Base-by-base conservation (phyloP, 2,329 filamentous ascomycete species). In the Fusarium chlamydosporum region DNA sequence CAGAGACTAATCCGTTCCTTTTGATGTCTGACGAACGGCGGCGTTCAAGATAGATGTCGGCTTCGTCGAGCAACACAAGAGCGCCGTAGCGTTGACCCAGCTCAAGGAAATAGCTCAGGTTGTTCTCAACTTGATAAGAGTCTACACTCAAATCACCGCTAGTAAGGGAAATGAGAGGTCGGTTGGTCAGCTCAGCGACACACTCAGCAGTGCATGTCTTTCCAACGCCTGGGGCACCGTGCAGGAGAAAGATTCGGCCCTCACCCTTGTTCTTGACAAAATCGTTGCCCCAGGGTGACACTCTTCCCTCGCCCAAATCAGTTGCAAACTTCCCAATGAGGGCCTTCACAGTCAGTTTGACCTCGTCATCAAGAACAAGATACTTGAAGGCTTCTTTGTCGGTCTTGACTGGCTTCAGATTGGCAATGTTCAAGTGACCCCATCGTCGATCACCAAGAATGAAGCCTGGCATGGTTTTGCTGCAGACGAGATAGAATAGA, bases 191-290 rank as follows among this genome's bases (percentile, higher is more conserved):
- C 74, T 87, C 84, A 7, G 85, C 84, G 4, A 86, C 80, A 40
- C 84, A 84, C 74, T 88, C 85, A 13, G 84, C 85, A 3, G 85
- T 88, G 72, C 84, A 84, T 0, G 85, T 88, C 76, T 88, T 88
- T 58, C 85, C 86, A 1, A 86, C 83, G n/a, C 84, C 86, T 2
- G 85, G 85, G 10, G 81, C 80, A 16, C 84, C 84, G 64, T 86
- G 84, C 1, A 86, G 80, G 15, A 86, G 77, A 74, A 85, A 84
- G 69, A 84, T 84, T 42, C 82, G 79, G 7, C 83, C 82, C 54
- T 84, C 81, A 34, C 83, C 83, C 73, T 85, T 85, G 73, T 84
- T 83, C 74, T 81, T 80, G 68, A 85, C 77, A 55, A 84, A 83
- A 64, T 84, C 83, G 57, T 76, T 76, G 68, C 81, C 61, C 83